Base-by-base conservation (phyloP, 345 rosid genomes). In the Limnanthes douglasii region DNA sequence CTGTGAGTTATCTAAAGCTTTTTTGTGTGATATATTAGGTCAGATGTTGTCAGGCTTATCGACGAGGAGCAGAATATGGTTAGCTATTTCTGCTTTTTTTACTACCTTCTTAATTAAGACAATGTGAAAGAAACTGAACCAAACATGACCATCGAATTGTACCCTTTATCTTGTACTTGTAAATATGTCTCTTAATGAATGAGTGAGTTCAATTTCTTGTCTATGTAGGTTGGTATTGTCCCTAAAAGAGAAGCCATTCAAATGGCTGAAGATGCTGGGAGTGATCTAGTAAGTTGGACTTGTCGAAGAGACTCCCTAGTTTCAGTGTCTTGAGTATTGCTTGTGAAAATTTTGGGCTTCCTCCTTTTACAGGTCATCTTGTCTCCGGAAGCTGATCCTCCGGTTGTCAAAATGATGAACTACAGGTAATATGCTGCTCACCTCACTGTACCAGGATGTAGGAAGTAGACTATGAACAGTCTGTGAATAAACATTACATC, bases 361-460 rank as follows among this genome's bases (percentile, higher is more conserved):
- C 15, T 22, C 13, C 46, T 45, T 59, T 48, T 62, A 51, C 62
- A 90, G 98, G 92, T 90, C 41, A 66, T 90, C 38, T 24, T 84
- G 23, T 79, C 95, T 21, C 86, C 95, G 6, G 92, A 90, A 53
- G 90, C 94, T 3, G 92, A 90, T 60, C 98, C 98, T 48, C 98
- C 92, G 0, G 94, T 84, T 53, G 68, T 84, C 54, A 72, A 70
- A 70, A 84, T 77, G 60, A 84, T 80, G 94, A 88, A 90, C 49
- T 90, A 72, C 60, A 77, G 59, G 98, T 74, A 66, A n/a, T n/a
- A n/a, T n/a, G n/a, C n/a, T n/a, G n/a, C n/a, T n/a, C n/a, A n/a
- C n/a, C n/a, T n/a, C n/a, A n/a, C n/a, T n/a, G n/a, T n/a, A n/a
- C n/a, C n/a, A n/a, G n/a, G n/a, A n/a, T n/a, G n/a, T n/a, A n/a